Evolutionary conservation across 352 stramenopile genomes (phyloP).

Genomic region (Phytopythium boreale): DNA sequence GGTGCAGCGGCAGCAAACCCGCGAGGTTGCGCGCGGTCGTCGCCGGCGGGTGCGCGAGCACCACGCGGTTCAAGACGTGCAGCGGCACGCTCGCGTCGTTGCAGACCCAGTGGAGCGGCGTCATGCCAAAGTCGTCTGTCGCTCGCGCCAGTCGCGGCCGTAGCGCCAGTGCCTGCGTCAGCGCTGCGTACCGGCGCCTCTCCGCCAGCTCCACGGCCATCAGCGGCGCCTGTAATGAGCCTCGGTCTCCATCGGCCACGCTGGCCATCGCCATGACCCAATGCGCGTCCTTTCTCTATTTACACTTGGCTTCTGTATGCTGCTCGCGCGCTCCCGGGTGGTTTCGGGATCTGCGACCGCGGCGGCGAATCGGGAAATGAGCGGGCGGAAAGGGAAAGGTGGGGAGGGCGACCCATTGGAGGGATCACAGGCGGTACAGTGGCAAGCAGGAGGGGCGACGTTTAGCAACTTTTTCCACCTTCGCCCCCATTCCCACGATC

Average conservation of each 20-base stretch:
- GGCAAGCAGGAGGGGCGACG: background rate
- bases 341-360: constrained; percentile 5
- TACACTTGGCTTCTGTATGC: background rate
- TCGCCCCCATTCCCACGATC: background rate
- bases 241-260: background rate
- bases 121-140: constrained; percentile 71
- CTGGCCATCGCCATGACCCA: background rate
- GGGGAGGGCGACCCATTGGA: background rate
- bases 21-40: constrained; percentile 45
- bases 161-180: constrained; percentile 41
- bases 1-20: constrained; percentile 61
- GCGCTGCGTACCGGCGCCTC: constrained; percentile 37
- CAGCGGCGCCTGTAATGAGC: constrained; percentile 3
- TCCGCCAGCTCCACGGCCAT: constrained; percentile 41
- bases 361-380: constrained; percentile 23
- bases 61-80: constrained; percentile 47
- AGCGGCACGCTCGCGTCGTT: constrained; percentile 47
- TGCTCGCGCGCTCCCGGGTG: background rate
- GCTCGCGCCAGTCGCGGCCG: constrained; percentile 38
- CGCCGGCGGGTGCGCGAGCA: constrained; percentile 41
- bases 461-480: background rate
- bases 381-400: background rate
- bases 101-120: constrained; percentile 80
- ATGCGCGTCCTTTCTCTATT: background rate
- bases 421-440: background rate